Evolutionary conservation across 495 filamentous ascomycete species (phyloP).

Genomic region (Pseudevernia furfuracea): DNA sequence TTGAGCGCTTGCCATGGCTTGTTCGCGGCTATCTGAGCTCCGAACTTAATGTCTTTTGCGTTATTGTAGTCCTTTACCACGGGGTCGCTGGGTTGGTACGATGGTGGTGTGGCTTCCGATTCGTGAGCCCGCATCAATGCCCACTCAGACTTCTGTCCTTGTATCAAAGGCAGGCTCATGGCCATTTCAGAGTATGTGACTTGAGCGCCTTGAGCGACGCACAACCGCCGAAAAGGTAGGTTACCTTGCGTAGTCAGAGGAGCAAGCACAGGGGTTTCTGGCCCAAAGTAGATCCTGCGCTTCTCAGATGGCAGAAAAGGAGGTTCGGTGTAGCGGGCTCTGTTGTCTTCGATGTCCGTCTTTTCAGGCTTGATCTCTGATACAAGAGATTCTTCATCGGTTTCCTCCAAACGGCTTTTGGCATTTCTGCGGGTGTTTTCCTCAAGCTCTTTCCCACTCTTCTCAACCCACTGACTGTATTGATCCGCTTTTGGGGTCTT

Average conservation of each 20-base stretch:
- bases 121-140: conserved; percentile 85
- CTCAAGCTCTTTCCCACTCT: conserved; percentile 48
- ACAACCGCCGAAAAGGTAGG: conserved; percentile 89
- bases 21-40: conserved; percentile 83
- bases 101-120: conserved; percentile 63
- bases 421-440: conserved; percentile 33
- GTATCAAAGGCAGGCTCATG: conserved; percentile 81
- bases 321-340: conserved; percentile 72
- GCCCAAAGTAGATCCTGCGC: conserved; percentile 81
- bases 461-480: conserved; percentile 68
- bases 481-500: conserved; percentile 61
- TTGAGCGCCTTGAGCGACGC: conserved; percentile 79
- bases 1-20: conserved; percentile 84
- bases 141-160: conserved; percentile 89
- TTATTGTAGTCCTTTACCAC: conserved; percentile 60
- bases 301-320: conserved; percentile 90
- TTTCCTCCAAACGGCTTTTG: conserved; percentile 7
- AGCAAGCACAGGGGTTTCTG: conserved; percentile 83
- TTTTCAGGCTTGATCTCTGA: conserved; percentile 29
- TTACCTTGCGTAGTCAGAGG: conserved; percentile 95
- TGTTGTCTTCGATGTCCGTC: conserved; percentile 50
- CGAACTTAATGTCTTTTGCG: conserved; percentile 75
- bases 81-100: conserved; percentile 33
- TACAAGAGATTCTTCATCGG: conserved; percentile 24
- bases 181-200: conserved; percentile 98